Evolutionary conservation across 192 early-diverging fungal genomes (phyloP), one percentile per base, ranked within the genome.

Genomic region (Chytriomyces sp.): DNA sequence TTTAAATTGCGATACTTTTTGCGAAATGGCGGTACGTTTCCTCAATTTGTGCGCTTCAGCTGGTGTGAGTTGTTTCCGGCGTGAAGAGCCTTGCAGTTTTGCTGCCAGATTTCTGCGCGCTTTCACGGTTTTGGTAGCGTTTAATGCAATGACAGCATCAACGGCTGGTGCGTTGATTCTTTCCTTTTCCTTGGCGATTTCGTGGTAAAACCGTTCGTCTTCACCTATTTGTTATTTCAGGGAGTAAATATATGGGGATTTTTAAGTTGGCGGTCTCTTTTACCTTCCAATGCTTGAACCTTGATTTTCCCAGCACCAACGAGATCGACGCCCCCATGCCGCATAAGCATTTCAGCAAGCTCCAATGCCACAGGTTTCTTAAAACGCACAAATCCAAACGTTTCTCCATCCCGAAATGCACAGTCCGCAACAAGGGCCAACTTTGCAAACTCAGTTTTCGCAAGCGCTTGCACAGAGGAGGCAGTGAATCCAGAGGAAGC

Each of bases 171-270:
- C 16, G 16, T 57, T 13, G 35, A 35, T 35, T 26, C 53, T 69
- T 26, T 69, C 49, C 68, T 69, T 69, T 50, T 69, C 68, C 68
- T 53, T 49, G 11, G 46, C 50, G 5, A 69, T 50, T 7, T 69
- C 68, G 45, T 69, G 49, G 45, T 44, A 69, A n/a, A 69, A 28
- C 11, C 50, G 35, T 28, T 69, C 68, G 24, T 43, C 49, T 26
- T 69, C 68, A 20, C 53, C 53, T 57, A 5, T 57, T 57, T 1
- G 2, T 20, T n/a, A 3, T 35, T 35, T 35, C 35, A 2, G 4
- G 35, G 20, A 57, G 20, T 2, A 57, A 57, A 20, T n/a, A 4
- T 20, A 20, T 5, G 5, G 53, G 5, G 53, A n/a, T 1, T 53
- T 53, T 57, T 57, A 57, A 20, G 53, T 57, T 57, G 53, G 20